Conservation (phyloP, 192 early-diverging fungal species). For the Allomyces macrogynus region DNA sequence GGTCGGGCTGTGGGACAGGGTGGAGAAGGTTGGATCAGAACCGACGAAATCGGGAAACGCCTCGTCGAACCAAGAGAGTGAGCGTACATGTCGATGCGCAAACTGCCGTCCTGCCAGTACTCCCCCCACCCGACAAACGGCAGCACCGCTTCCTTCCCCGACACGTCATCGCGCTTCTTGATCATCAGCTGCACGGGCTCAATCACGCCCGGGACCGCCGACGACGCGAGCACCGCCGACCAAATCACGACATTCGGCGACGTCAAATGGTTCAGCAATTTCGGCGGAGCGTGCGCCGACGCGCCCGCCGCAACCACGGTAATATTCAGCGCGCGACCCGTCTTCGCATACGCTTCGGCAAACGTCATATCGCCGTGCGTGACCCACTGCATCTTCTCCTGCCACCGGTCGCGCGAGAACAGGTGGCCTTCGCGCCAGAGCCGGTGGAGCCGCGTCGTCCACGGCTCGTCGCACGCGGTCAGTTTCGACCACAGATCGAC, state of each 20-base stretch:
- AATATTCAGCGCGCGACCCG: conserved; percentile 72
- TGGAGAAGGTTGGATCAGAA: no score
- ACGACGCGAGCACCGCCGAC: conserved; percentile 71
- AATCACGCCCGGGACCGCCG: conserved; percentile 65
- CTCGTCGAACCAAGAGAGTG: background rate
- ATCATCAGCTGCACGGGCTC: conserved; percentile 61
- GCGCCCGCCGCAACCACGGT: conserved; percentile 53
- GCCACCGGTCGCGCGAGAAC: conserved; percentile 44
- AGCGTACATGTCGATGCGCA: conserved; percentile 43
- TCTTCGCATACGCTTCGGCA: conserved; percentile 67
- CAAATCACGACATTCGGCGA: conserved; percentile 68
- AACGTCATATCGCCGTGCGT: conserved; percentile 69
- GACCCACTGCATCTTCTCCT: conserved; percentile 39
- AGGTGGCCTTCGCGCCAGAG: conserved; percentile 21
- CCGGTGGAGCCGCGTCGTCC: conserved; percentile 15
- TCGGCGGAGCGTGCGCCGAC: conserved; percentile 36
- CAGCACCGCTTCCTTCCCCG: conserved; percentile 23
- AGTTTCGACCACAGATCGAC: conserved; percentile 27
- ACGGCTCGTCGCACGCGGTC: conserved; percentile 26
- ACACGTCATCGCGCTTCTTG: conserved; percentile 33
- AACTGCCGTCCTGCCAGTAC: conserved; percentile 70
- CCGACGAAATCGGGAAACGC: no score
- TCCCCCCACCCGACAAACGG: conserved; percentile 51
- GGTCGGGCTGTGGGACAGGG: conserved; percentile 30
- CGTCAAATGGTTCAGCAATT: conserved; percentile 74